These are phyloP conservation scores for Aspergillus spinulosporus DNA, from an alignment of 2,329 filamentous ascomycete species.

Conservation along the genomic window DNA sequence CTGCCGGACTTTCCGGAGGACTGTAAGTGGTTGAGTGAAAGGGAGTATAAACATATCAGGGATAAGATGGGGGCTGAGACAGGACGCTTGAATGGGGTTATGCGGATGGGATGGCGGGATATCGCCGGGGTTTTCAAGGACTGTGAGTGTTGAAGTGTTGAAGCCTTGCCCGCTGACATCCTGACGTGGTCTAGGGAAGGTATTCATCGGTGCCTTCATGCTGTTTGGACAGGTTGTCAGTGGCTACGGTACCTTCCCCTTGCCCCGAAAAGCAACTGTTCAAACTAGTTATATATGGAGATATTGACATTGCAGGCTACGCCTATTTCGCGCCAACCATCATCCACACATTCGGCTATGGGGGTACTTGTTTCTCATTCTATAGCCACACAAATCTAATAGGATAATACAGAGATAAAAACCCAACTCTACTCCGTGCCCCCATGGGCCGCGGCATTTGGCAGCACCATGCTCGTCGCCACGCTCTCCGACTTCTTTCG, in stretches of 20 bases:
- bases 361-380: constrained; percentile 26
- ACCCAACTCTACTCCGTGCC: constrained; percentile 54
- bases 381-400: too few species aligned
- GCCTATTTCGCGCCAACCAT: constrained; percentile 76
- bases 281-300: too few species aligned
- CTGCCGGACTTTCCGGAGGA: constrained; percentile 73
- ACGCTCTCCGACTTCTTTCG: constrained; percentile 68
- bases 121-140: constrained; percentile 70
- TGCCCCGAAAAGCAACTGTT: neutral
- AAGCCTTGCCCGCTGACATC: too few species aligned
- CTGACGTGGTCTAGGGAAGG: constrained; percentile 50
- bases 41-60: constrained; percentile 66
- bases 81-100: constrained; percentile 63
- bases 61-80: constrained; percentile 67
- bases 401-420: constrained; percentile 39
- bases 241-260: constrained; percentile 56
- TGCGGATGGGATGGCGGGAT: constrained; percentile 60
- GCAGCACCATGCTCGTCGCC: constrained; percentile 72
- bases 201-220: constrained; percentile 74
- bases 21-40: constrained; percentile 64
- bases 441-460: constrained; percentile 71
- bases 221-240: constrained; percentile 77
- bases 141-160: constrained; percentile 33
- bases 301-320: constrained; percentile 47
- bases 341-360: constrained; percentile 65